A percentile compares a stretch with the other conserved stretches of the same genome.
Conservation (phyloP, 768 basidiomycete species). For the Paxillus rubicundulus region DNA sequence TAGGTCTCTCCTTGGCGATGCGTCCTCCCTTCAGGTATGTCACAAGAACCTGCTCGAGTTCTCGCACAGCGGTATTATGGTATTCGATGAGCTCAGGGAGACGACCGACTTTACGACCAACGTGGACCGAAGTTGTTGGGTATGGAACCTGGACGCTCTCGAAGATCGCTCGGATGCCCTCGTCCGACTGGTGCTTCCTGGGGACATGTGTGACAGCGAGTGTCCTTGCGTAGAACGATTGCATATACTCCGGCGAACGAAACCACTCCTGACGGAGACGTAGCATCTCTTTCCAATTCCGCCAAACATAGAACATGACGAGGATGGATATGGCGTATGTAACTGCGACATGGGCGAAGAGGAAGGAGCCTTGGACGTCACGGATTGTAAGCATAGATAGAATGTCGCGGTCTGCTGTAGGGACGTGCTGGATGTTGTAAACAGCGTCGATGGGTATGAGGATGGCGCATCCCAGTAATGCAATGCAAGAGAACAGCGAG, state of each 20-base stretch:
- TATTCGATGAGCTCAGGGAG: constrained; percentile 90
- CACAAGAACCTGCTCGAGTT: constrained; percentile 87
- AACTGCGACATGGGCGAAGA: constrained; percentile 82
- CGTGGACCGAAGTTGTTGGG: constrained; percentile 87
- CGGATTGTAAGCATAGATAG: constrained; percentile 87
- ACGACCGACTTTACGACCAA: constrained; percentile 81
- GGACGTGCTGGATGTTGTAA: constrained; percentile 75
- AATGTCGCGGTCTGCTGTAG: constrained; percentile 47
- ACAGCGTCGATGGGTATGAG: constrained; percentile 85
- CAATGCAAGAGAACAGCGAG: constrained; percentile 63
- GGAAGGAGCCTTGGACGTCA: constrained; percentile 64
- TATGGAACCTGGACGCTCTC: constrained; percentile 76
- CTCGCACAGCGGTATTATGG: constrained; percentile 91
- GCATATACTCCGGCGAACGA: constrained; percentile 82
- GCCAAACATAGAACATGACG: constrained; percentile 68
- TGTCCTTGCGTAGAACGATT: constrained; percentile 92
- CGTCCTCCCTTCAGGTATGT: constrained; percentile 83
- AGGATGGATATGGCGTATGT: constrained; percentile 79
- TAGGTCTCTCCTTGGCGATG: constrained; percentile 79
- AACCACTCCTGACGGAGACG: constrained; percentile 83
- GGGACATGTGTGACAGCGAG: constrained; percentile 79
- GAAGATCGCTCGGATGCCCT: constrained; percentile 77
- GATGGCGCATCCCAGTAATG: constrained; percentile 61
- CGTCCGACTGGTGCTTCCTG: constrained; percentile 79
- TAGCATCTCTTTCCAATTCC: constrained; percentile 78